These are phyloP conservation scores for Dendrocalamus latiflorus DNA, from an alignment of 202 grass and related monocot genomes.

Conservation along the genomic window DNA sequence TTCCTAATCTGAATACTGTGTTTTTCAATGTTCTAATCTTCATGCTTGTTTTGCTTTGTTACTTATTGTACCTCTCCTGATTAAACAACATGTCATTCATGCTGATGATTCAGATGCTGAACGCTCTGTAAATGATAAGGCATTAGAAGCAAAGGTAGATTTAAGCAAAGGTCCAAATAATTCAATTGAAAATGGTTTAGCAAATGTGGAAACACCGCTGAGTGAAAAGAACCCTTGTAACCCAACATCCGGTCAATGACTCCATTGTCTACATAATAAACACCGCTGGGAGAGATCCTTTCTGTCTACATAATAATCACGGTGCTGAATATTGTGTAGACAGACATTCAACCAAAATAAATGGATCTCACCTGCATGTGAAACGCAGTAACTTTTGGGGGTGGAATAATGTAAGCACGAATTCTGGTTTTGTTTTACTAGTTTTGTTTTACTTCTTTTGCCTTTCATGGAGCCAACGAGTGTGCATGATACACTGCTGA, in stretches of 20 bases:
- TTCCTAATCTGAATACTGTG: background rate
- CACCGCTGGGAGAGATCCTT: constrained; percentile 98
- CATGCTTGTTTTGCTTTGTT: background rate
- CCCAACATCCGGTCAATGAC: constrained; percentile 35
- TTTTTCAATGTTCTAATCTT: background rate
- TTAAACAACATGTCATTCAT: constrained; percentile 62
- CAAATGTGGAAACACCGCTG: constrained; percentile 31
- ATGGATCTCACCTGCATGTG: constrained; percentile 63
- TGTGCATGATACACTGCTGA: background rate
- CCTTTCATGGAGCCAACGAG: background rate
- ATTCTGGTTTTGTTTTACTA: background rate
- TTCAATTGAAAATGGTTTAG: constrained; percentile 44
- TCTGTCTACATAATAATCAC: no score
- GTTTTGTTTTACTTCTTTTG: background rate
- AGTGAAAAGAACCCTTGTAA: constrained; percentile 55
- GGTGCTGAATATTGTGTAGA: constrained; percentile 62
- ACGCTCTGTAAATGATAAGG: constrained; percentile 30
- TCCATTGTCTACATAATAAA: constrained; percentile 80
- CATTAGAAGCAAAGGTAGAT: constrained; percentile 38
- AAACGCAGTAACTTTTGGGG: constrained; percentile 90
- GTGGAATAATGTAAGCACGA: constrained; percentile 66
- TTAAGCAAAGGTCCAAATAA: constrained; percentile 48
- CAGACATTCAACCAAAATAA: constrained; percentile 59
- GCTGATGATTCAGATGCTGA: constrained; percentile 65
- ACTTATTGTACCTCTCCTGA: constrained; percentile 18